A percentile compares a stretch with the other conserved stretches of the same genome.
These are phyloP conservation scores for Biancaea sappan DNA, from an alignment of 306 rosid species.

Conservation along the genomic window DNA sequence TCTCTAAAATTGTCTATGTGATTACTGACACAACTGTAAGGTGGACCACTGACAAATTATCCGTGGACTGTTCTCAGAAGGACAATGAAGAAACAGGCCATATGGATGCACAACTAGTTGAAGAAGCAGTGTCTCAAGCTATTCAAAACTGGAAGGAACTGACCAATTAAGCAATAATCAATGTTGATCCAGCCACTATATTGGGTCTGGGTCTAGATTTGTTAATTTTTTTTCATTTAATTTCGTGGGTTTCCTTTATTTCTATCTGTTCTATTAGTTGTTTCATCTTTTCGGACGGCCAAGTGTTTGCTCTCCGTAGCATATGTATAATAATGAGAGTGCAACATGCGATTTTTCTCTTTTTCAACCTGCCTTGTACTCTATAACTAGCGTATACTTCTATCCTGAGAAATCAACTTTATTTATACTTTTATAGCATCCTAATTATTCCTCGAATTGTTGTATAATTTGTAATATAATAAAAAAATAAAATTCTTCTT, in stretches of 20 bases:
- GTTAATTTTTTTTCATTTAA: constrained; percentile 1
- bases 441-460: too few species aligned
- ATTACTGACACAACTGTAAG: too few species aligned
- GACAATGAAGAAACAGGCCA: constrained; percentile 33
- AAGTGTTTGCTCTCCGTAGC: neutral
- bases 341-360: too few species aligned
- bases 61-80: constrained; percentile 40
- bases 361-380: too few species aligned
- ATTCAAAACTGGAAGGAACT: constrained; percentile 59
- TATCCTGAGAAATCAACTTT: too few species aligned
- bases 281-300: neutral
- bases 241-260: neutral
- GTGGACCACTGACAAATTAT: constrained; percentile 17
- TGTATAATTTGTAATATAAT: too few species aligned
- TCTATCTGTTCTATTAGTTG: neutral
- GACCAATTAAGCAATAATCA: constrained; percentile 25
- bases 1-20: neutral
- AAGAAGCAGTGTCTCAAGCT: constrained; percentile 58
- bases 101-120: constrained; percentile 43
- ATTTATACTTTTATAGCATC: too few species aligned
- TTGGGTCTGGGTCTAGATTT: neutral
- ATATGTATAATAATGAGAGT: neutral
- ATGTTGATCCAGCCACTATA: constrained; percentile 7
- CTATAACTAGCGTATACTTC: too few species aligned
- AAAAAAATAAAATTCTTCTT: too few species aligned